Conservation (phyloP, 2,329 filamentous ascomycete genomes). For the Didymosphaeria variabile region DNA sequence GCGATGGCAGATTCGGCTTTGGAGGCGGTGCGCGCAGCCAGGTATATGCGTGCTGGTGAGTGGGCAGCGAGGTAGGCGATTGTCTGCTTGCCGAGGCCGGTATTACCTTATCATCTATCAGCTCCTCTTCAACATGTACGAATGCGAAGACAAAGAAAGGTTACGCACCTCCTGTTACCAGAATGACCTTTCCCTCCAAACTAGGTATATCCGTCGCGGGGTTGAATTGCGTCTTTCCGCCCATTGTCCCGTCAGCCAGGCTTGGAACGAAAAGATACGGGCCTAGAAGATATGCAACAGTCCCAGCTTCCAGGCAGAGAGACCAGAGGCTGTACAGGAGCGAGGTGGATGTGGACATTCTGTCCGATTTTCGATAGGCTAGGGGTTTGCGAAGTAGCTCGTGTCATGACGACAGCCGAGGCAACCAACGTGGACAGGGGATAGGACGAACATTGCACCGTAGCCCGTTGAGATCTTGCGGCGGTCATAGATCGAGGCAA, state of each 20-base stretch:
- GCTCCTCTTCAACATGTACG: neutral
- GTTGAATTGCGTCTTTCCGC: slow-evolving; percentile 29
- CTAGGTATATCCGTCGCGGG: slow-evolving; percentile 34
- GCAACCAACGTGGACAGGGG: neutral
- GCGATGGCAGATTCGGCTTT: slow-evolving; percentile 54
- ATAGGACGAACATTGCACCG: neutral
- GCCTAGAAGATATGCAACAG: neutral
- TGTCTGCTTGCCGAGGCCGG: slow-evolving; percentile 58
- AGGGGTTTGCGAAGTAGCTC: slow-evolving; percentile 3
- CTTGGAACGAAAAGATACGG: neutral
- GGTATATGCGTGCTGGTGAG: slow-evolving; percentile 56
- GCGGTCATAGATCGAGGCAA: too few relatives aligned
- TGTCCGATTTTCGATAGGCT: neutral
- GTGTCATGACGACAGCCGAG: slow-evolving; percentile 12
- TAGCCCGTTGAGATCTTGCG: neutral
- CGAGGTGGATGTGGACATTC: neutral
- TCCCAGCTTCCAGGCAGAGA: neutral
- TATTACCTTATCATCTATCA: slow-evolving; percentile 48
- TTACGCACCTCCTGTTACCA: slow-evolving; percentile 47
- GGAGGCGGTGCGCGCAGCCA: slow-evolving; percentile 55
- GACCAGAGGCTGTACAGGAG: neutral
- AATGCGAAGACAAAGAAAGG: neutral
- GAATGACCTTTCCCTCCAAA: slow-evolving; percentile 44
- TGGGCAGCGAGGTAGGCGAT: slow-evolving; percentile 56
- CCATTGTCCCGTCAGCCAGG: neutral